Evolutionary conservation across 1,139 yeast species (phyloP).

Genomic region (Suhomyces panamericanus): DNA sequence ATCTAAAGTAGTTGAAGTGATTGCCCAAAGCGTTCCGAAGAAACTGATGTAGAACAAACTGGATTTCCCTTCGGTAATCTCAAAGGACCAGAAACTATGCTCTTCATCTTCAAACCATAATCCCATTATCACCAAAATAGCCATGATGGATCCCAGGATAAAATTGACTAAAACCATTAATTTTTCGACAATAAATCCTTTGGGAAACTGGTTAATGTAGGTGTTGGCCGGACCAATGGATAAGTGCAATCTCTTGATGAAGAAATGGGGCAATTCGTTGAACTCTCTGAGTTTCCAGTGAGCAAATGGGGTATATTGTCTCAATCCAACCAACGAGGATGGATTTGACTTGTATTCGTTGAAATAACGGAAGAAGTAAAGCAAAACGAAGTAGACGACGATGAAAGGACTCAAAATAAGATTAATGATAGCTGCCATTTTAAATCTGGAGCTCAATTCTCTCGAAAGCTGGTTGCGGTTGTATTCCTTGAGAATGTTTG

Average conservation of each 20-base stretch:
- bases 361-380: conserved; percentile 87
- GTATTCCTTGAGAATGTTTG: conserved; percentile 66
- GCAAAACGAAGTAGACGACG: conserved; percentile 74
- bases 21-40: conserved; percentile 80
- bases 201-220: conserved; percentile 90
- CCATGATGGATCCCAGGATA: conserved; percentile 84
- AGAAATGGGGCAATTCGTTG: conserved; percentile 88
- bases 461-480: conserved; percentile 66
- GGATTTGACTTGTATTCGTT: conserved; percentile 92
- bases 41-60: conserved; percentile 85
- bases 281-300: conserved; percentile 95
- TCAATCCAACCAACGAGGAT: conserved; percentile 67
- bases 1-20: conserved; percentile 43
- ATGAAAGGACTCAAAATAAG: conserved; percentile 82
- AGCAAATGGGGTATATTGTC: conserved; percentile 92
- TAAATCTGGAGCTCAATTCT: conserved; percentile 75
- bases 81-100: conserved; percentile 80
- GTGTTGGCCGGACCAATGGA: conserved; percentile 79
- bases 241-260: conserved; percentile 71
- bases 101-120: conserved; percentile 81
- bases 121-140: conserved; percentile 80
- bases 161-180: conserved; percentile 68
- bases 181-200: conserved; percentile 58
- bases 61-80: conserved; percentile 76
- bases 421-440: conserved; percentile 84